phyloP scores from a whole-genome alignment of 495 filamentous ascomycete genomes.

The Podospora appendiculata region DNA sequence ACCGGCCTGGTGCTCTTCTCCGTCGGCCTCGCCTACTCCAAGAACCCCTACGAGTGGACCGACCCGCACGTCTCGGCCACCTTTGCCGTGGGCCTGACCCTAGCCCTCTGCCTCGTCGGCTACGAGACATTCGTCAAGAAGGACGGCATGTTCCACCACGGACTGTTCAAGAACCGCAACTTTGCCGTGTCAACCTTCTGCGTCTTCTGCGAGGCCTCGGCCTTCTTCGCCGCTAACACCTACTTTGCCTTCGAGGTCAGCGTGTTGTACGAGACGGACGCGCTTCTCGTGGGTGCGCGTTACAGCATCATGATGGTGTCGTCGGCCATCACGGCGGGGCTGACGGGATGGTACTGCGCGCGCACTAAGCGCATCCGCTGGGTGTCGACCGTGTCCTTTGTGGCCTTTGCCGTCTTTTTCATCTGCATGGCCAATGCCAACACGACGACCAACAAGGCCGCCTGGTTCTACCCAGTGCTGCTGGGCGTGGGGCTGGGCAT shows the following conservation, averaged over 20 bases:
- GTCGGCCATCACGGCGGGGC: conserved; percentile 6
- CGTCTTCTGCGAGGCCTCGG: conserved; percentile 25
- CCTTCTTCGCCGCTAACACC: conserved; percentile 29
- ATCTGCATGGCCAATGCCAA: conserved; percentile 19
- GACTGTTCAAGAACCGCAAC: conserved; percentile 25
- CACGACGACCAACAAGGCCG: conserved; percentile 1
- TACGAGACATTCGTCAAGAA: conserved; percentile 24
- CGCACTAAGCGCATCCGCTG: conserved; percentile 11
- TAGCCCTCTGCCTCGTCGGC: conserved; percentile 8
- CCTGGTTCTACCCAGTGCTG: conserved; percentile 25
- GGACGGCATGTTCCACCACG: conserved; percentile 32
- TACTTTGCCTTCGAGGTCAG: conserved; percentile 29
- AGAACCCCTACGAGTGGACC: conserved; percentile 28
- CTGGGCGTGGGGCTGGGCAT: conserved; percentile 22
- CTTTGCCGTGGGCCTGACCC: conserved; percentile 19
- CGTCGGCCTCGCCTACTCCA: conserved; percentile 26
- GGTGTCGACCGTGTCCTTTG: conserved; percentile 15
- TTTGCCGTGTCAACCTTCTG: conserved; percentile 22
- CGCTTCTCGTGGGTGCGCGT: conserved; percentile 14
- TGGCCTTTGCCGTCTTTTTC: conserved; percentile 18
- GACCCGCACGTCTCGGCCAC: conserved; percentile 21
- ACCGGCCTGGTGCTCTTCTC: conserved; percentile 22
- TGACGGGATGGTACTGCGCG: conserved; percentile 19
- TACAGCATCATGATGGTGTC: conserved; percentile 20
- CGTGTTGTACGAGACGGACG: conserved; percentile 21